Percentiles rank a stretch among this genome's conserved stretches.
These are phyloP conservation scores for Porogramme epimiltina DNA, from an alignment of 1,284 basidiomycete genomes.

Conservation along the genomic window DNA sequence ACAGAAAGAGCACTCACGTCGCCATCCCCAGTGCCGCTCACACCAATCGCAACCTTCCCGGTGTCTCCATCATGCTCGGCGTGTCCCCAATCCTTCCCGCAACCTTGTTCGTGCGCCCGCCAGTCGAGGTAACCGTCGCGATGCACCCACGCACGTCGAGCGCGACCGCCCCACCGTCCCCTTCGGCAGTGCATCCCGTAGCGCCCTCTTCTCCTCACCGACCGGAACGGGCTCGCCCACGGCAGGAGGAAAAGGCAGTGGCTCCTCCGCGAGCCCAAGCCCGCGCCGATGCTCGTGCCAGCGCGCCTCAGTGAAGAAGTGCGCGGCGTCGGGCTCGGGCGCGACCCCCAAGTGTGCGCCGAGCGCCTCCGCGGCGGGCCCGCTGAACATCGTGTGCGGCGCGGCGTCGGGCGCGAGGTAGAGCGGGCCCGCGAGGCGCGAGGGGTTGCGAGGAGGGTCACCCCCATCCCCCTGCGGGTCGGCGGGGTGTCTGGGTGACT, in stretches of 20 bases:
- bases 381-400: conserved; percentile 75
- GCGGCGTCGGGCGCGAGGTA: conserved; percentile 63
- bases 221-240: conserved; percentile 17
- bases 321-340: conserved; percentile 70
- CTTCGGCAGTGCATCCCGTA: conserved; percentile 62
- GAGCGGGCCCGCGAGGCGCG: conserved; percentile 65
- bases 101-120: conserved; percentile 81
- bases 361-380: conserved; percentile 59
- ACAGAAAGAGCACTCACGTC: conserved; percentile 66
- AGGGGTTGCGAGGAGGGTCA: conserved; percentile 77
- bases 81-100: conserved; percentile 83
- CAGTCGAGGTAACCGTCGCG: conserved; percentile 74
- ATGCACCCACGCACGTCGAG: conserved; percentile 76
- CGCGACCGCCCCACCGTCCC: conserved; percentile 84
- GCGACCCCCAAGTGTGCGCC: conserved; percentile 55
- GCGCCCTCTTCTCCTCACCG: conserved; percentile 16
- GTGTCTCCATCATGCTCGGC: conserved; percentile 72
- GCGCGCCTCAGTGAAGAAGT: conserved; percentile 73
- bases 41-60: conserved; percentile 74
- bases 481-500: conserved; percentile 60
- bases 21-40: conserved; percentile 84
- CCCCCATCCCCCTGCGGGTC: conserved; percentile 60
- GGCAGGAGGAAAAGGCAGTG: conserved; percentile 39
- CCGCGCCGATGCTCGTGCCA: conserved; percentile 77
- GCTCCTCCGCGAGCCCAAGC: conserved; percentile 70